Conservation (phyloP, 495 filamentous ascomycete genomes). For the Astrothelium subdiscretum region DNA sequence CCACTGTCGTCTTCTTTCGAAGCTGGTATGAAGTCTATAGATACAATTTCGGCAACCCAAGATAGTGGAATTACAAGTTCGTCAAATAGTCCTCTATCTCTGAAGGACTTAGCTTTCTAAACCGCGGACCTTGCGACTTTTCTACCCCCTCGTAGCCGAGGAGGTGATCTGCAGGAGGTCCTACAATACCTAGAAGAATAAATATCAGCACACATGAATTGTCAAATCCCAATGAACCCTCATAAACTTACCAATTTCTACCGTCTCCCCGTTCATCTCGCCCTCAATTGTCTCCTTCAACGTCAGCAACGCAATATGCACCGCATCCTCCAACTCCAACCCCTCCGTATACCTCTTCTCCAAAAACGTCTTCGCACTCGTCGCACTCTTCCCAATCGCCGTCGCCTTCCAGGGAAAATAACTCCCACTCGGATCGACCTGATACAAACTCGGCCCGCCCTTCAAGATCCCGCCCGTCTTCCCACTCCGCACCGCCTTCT, state of each 20-base stretch:
- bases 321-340: constrained; percentile 92
- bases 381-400: constrained; percentile 96
- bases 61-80: constrained; percentile 52
- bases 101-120: constrained; percentile 90
- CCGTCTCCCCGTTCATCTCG: constrained; percentile 98
- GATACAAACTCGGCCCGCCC: constrained; percentile 93
- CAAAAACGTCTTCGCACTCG: constrained; percentile 94
- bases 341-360: constrained; percentile 98
- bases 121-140: constrained; percentile 78
- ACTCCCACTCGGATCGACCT: constrained; percentile 91
- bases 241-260: constrained; percentile 75
- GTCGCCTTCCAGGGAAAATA: constrained; percentile 99
- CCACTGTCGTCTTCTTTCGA: background rate
- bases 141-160: constrained; percentile 89
- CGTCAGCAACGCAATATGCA: constrained; percentile 95
- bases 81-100: constrained; percentile 99
- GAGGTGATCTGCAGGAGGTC: constrained; percentile 82
- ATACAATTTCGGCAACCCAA: background rate
- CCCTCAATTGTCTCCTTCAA: constrained; percentile 99
- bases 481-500: constrained; percentile 53
- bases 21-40: background rate
- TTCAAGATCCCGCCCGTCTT: constrained; percentile 95
- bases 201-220: constrained; percentile 24
- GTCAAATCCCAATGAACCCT: background rate
- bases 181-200: constrained; percentile 65